phyloP scores from a whole-genome alignment of 768 basidiomycete genomes.

The Lentinula lateritia region DNA sequence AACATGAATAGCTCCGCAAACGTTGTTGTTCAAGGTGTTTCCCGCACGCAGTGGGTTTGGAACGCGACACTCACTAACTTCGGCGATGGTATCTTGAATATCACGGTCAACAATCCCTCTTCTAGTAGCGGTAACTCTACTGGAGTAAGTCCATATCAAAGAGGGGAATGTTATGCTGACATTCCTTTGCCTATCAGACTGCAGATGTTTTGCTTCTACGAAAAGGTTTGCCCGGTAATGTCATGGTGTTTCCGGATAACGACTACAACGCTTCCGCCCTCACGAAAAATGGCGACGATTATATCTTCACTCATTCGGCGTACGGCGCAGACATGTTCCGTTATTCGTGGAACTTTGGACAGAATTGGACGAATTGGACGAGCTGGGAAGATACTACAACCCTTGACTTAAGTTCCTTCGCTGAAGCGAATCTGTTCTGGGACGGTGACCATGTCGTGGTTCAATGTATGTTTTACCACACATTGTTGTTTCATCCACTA shows the following conservation, averaged over 20 bases:
- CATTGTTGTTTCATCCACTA: background rate
- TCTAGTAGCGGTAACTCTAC: conserved; percentile 42
- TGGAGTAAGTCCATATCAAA: conserved; percentile 39
- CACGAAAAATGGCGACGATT: conserved; percentile 54
- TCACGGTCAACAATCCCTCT: conserved; percentile 57
- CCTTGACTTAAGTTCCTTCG: conserved; percentile 56
- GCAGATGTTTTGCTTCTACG: conserved; percentile 75
- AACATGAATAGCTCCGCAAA: conserved; percentile 42
- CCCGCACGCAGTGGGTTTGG: conserved; percentile 66
- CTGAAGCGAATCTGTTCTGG: conserved; percentile 59
- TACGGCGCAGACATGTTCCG: conserved; percentile 84
- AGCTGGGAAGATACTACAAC: conserved; percentile 71
- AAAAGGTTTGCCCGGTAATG: conserved; percentile 70
- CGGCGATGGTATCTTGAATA: conserved; percentile 77
- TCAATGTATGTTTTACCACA: conserved; percentile 57
- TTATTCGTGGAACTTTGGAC: conserved; percentile 83
- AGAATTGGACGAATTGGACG: conserved; percentile 78
- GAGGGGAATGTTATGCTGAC: conserved; percentile 1
- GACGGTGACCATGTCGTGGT: conserved; percentile 79
- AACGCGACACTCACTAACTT: conserved; percentile 67
- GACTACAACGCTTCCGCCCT: conserved; percentile 72
- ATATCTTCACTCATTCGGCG: conserved; percentile 76
- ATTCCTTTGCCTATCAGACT: conserved; percentile 29
- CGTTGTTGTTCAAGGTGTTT: conserved; percentile 46
- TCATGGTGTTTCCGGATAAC: conserved; percentile 83